These are phyloP conservation scores for Nidula niveotomentosa DNA, from an alignment of 1,284 basidiomycete species.

Conservation along the genomic window DNA sequence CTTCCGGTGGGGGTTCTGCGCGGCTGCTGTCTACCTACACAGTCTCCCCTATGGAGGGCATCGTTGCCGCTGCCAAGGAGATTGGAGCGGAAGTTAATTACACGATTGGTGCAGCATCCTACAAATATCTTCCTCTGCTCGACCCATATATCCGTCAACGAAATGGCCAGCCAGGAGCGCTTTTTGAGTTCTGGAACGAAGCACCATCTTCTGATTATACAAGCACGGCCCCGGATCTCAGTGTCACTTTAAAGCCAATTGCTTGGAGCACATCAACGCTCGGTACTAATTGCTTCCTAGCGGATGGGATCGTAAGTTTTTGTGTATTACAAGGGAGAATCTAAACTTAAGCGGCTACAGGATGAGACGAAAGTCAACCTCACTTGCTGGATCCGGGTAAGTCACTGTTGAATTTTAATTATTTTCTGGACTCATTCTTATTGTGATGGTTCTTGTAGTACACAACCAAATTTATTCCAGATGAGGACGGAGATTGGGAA, in stretches of 20 bases:
- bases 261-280: constrained; percentile 36
- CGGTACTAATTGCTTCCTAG: constrained; percentile 32
- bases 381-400: constrained; percentile 36
- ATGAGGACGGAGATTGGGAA: constrained; percentile 45
- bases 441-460: constrained; percentile 19
- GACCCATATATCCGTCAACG: constrained; percentile 28
- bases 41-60: constrained; percentile 50
- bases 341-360: constrained; percentile 9
- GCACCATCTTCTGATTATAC: constrained; percentile 30
- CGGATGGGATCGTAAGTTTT: constrained; percentile 38
- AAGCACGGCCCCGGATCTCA: constrained; percentile 22
- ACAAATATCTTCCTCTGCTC: constrained; percentile 35
- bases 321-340: neutral
- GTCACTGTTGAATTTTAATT: constrained; percentile 5
- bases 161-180: constrained; percentile 28
- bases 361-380: constrained; percentile 36
- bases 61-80: constrained; percentile 36
- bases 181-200: constrained; percentile 47
- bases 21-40: constrained; percentile 43
- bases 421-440: no score
- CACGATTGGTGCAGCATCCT: constrained; percentile 33
- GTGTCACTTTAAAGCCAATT: constrained; percentile 11
- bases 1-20: constrained; percentile 56
- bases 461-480: constrained; percentile 39
- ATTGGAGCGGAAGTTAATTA: constrained; percentile 35